These are phyloP conservation scores for Besnoitia besnoiti DNA, from an alignment of 169 alveolate species.

Conservation along the genomic window DNA sequence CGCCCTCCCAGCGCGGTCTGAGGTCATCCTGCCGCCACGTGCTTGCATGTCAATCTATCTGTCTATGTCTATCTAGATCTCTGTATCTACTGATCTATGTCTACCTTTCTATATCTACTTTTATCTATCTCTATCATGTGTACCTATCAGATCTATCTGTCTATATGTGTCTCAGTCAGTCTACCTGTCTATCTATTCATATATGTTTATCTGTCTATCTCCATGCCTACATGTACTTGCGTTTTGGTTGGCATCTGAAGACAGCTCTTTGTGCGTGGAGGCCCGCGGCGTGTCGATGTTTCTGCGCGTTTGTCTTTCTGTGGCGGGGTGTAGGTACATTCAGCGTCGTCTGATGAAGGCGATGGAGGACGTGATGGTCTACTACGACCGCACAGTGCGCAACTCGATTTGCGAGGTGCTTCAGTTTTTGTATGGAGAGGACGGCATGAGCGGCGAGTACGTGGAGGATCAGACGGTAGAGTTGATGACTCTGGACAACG, in stretches of 20 bases:
- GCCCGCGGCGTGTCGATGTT: not conserved
- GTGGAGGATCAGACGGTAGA: slow-evolving; percentile 97
- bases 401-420: slow-evolving; percentile 95
- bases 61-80: not conserved
- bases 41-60: too few species aligned
- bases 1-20: too few species aligned
- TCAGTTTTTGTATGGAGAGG: slow-evolving; percentile 99
- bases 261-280: not conserved
- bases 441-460: slow-evolving; percentile 99
- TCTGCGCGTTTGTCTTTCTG: not conserved
- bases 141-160: not conserved
- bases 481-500: slow-evolving; percentile 90
- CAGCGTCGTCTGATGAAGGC: slow-evolving; percentile 99
- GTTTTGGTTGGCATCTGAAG: too few species aligned
- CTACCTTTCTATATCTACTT: not conserved
- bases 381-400: slow-evolving; percentile 99
- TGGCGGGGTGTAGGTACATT: slow-evolving; percentile 89
- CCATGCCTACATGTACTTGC: not conserved
- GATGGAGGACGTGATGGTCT: slow-evolving; percentile 99
- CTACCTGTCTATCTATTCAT: not conserved
- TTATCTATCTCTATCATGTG: not conserved
- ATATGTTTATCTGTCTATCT: not conserved
- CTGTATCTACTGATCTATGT: not conserved
- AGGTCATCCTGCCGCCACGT: too few species aligned
- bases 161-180: not conserved